These are phyloP conservation scores for Penicillium angulare DNA, from an alignment of 495 filamentous ascomycete species.

Conservation along the genomic window DNA sequence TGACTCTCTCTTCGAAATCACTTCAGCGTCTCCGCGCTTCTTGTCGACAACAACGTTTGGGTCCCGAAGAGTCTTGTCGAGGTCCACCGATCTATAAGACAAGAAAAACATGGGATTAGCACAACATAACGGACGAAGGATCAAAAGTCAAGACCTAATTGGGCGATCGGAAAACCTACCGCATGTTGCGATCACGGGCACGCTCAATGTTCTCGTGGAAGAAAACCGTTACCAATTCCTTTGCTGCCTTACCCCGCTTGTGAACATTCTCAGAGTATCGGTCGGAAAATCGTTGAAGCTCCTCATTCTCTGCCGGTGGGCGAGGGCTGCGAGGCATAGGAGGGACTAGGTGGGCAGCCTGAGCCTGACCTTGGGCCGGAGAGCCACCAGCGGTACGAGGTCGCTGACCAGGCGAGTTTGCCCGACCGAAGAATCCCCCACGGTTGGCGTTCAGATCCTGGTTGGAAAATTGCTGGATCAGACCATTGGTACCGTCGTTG, in stretches of 20 bases:
- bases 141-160: no score
- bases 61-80: conserved; percentile 78
- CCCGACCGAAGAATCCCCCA: conserved; percentile 65
- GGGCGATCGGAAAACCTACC: no score
- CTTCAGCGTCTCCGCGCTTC: conserved; percentile 74
- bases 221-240: conserved; percentile 74
- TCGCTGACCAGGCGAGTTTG: conserved; percentile 68
- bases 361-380: conserved; percentile 54
- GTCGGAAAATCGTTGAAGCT: conserved; percentile 69
- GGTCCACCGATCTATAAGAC: conserved; percentile 80
- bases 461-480: conserved; percentile 95
- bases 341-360: conserved; percentile 63
- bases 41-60: conserved; percentile 68
- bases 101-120: conserved; percentile 3
- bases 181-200: conserved; percentile 85
- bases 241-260: conserved; percentile 64
- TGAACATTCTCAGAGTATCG: conserved; percentile 77
- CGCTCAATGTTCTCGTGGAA: conserved; percentile 95
- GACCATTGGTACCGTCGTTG: conserved; percentile 69
- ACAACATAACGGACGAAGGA: no score
- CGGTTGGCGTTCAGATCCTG: conserved; percentile 83
- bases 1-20: conserved; percentile 78
- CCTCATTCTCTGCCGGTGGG: conserved; percentile 42
- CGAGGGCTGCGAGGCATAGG: conserved; percentile 57
- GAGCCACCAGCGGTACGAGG: conserved; percentile 71